A percentile compares a stretch with the other conserved stretches of the same genome.
Evolutionary conservation across 1,284 basidiomycete genomes (phyloP).

Genomic region (Cutaneotrichosporon sp.): DNA sequence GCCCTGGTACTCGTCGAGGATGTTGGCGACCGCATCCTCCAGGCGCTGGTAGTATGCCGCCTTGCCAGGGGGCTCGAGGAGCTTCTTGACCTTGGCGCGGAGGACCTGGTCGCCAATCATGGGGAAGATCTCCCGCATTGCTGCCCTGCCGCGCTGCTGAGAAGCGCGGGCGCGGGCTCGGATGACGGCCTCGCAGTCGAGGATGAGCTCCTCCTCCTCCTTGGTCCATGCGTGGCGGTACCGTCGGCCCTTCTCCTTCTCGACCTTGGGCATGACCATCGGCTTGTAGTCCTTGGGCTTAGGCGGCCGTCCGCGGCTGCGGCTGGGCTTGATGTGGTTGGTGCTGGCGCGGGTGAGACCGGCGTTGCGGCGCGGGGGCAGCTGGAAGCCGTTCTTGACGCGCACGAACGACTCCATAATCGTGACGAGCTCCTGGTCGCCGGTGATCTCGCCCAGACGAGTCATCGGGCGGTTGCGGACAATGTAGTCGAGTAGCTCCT

Average conservation of each 20-base stretch:
- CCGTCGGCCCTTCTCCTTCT: conserved; percentile 16
- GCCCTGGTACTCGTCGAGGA: conserved; percentile 73
- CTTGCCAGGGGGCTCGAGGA: conserved; percentile 66
- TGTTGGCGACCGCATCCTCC: conserved; percentile 74
- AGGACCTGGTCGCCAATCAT: conserved; percentile 46
- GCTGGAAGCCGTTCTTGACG: conserved; percentile 12
- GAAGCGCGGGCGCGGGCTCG: conserved; percentile 60
- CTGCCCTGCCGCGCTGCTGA: conserved; percentile 58
- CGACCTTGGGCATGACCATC: not conserved
- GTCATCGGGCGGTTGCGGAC: conserved; percentile 25
- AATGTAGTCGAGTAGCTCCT: conserved; percentile 32
- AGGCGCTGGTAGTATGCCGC: conserved; percentile 74
- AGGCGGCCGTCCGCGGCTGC: conserved; percentile 4
- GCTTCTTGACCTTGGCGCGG: conserved; percentile 50
- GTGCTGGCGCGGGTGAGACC: not conserved
- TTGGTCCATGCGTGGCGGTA: conserved; percentile 75
- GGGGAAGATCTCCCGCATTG: conserved; percentile 68
- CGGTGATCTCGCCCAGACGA: conserved; percentile 20
- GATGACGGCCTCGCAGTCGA: conserved; percentile 80
- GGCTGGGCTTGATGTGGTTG: not conserved
- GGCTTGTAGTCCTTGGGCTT: conserved; percentile 10
- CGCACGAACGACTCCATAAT: conserved; percentile 26
- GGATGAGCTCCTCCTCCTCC: conserved; percentile 81
- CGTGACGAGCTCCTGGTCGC: conserved; percentile 19
- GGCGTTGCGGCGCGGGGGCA: conserved; percentile 5